phyloP scores from a whole-genome alignment of 495 filamentous ascomycete species.

The Cudoniella acicularis region DNA sequence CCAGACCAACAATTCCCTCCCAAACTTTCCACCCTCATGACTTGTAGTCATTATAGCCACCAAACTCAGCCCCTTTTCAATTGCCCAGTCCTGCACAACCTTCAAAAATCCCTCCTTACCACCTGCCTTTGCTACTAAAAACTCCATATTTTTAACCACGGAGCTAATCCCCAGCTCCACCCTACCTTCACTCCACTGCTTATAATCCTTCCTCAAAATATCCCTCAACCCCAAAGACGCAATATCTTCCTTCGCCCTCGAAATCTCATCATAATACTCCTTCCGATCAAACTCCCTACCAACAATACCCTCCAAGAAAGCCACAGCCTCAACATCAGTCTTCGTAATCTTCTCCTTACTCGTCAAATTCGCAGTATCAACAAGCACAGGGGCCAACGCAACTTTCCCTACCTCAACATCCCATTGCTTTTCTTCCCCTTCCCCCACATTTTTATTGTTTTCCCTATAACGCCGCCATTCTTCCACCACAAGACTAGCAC shows the following conservation, averaged over 20 bases:
- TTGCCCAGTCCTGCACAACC: conserved; percentile 50
- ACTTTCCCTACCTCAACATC: conserved; percentile 66
- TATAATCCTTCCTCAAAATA: conserved; percentile 86
- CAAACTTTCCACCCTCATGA: conserved; percentile 50
- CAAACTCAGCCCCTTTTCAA: conserved; percentile 57
- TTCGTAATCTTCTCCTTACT: conserved; percentile 68
- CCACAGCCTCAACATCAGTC: conserved; percentile 60
- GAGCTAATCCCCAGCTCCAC: conserved; percentile 70
- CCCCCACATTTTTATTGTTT: background rate
- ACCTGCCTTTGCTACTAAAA: conserved; percentile 55
- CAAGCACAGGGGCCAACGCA: conserved; percentile 74
- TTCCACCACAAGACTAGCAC: conserved; percentile 70
- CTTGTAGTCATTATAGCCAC: conserved; percentile 74
- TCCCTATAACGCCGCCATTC: too few relatives aligned
- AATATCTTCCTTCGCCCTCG: conserved; percentile 68
- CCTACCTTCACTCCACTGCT: conserved; percentile 68
- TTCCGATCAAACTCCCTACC: conserved; percentile 47
- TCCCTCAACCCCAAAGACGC: conserved; percentile 64
- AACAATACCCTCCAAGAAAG: conserved; percentile 51
- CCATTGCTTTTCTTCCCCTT: conserved; percentile 26
- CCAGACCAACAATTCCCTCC: conserved; percentile 72
- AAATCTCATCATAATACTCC: conserved; percentile 60
- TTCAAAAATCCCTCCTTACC: conserved; percentile 43
- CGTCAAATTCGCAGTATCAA: conserved; percentile 78
- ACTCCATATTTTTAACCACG: conserved; percentile 63